Base-by-base conservation (phyloP, 2,329 filamentous ascomycete genomes). In the Helminthosporium solani region DNA sequence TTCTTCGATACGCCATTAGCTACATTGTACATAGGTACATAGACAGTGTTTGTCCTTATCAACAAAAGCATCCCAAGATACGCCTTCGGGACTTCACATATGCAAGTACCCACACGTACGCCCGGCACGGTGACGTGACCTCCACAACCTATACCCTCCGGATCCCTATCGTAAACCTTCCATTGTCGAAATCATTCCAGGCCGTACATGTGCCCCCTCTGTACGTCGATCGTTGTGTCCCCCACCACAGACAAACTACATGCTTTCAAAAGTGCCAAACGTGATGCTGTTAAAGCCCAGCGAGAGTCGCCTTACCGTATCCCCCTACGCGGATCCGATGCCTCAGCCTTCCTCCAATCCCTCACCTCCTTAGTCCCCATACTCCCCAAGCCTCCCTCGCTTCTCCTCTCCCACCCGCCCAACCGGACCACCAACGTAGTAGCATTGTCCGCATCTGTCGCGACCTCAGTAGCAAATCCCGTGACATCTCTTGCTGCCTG, bases 341-440 rank as follows among this genome's bases (percentile, higher is more conserved):
- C 90, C 69, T 96, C 90, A 40, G 83, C 78, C 63, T 81, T 84
- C 68, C 90, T 83, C 72, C 86, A 91, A 57, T 95, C 90, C 50
- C 94, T 81, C 66, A 91, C 83, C 77, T 97, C 92, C 74, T 90
- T 95, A 3, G 92, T 97, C 2, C 90, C 89, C 67, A 97, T 69
- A 63, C 90, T 94, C 2, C 92, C 92, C 49, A 92, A 70, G 0
- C 94, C 94, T 3, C 94, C 94, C 67, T 97, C 91, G 39, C 79
- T 83, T 50, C 88, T 78, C 46, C 83, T 74, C 63, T 85, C 83
- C 83, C 83, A 85, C 0, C 83, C 83, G 5, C 83, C 83, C 16
- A 86, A 66, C 38, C 83, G 72, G 12, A 86, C 77, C 2, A 85
- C 82, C 18, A 85, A 66, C 39, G 80, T 82, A 12, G 83, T 85